Base-by-base conservation (phyloP, 352 stramenopile species). In the Phytophthora citricola region DNA sequence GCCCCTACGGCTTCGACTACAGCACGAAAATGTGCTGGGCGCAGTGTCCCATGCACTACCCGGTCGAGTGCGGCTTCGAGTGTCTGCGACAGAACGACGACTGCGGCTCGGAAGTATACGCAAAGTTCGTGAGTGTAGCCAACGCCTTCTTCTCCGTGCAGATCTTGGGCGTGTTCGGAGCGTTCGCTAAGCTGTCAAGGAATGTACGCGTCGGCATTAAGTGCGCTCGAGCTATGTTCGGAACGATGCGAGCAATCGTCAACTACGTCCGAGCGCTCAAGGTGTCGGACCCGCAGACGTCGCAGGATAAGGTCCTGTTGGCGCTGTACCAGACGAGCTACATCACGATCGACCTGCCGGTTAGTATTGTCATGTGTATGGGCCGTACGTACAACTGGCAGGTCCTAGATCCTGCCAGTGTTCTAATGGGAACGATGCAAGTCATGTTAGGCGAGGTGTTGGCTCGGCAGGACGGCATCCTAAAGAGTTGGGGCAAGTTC, bases 31-130 rank as follows among this genome's bases (percentile, higher is more conserved):
- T 65, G 32, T 85, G 78, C 68, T 87, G 78, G 78, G 54, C 75
- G 3, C 52, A 85, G 20, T 88, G 79, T 32, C 76, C 76, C 1
- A 60, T 88, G 38, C 63, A 75, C 20, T 84, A 81, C 49, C 79
- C 79, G 3, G 74, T 86, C 0, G 49, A 79, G 32, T 88, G 79
- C 34, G 76, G 76, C 48, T 73, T 82, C 63, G 75, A 88, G 39
- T 88, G 79, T 44, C 56, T 84, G 34, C 60, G 60, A n/a, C 72
- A 83, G 31, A 81, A 52, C 27, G 66, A 72, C 5, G 65, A 81
- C 51, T 83, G 75, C 15, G 44, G 17, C 0, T 17, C 51, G 2
- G 69, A 71, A 44, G 51, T 85, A 11, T 60, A 82, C 29, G 49
- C 50, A 1, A 82, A 85, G 62, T 69, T 82, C 31, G 58, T 50